Evolutionary conservation across 768 basidiomycete species (phyloP), one percentile per base, ranked within the genome.

Genomic region (Flagelloscypha sp.): DNA sequence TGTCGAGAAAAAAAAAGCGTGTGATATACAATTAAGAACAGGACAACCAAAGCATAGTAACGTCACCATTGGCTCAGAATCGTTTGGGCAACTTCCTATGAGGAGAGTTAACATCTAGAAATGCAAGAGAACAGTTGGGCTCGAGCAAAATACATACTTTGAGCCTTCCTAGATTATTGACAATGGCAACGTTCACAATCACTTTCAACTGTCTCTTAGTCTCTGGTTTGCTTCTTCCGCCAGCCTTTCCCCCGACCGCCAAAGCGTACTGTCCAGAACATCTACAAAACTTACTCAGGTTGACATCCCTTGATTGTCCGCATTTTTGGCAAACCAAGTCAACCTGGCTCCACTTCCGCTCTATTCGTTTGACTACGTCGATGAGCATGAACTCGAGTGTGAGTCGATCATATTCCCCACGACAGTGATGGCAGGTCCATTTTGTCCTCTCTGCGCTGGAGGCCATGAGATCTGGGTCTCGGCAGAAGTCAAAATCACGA

Each of bases 401-500:
- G 6, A 67, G 59, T n/a, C 83, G 74, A 52, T 99, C 93, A 56
- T 90, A 94, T 55, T 95, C 87, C 21, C 81, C 79, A 13, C 74
- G 75, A 46, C 92, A 95, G 35, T 62, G 62, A 33, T 65, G 60
- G 50, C 90, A 87, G 10, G 62, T 51, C 88, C 85, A 90, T 37
- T 70, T 74, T 12, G 67, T 61, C 6, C 68, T 59, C 23, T 70
- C 58, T 40, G 60, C 44, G 48, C 68, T 60, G 44, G 63, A 64
- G 7, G 86, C 79, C 27, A 88, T 65, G 25, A 95, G 68, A 40
- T 89, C 84, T 8, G 78, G 70, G 58, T 98, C 94, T 11, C 94
- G 76, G 54, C 94, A 97, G 50, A 99, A 85, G 56, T 99, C 95
- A 49, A 99, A 86, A 54, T 94, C 90, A 3, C 84, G 76, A 41